These are phyloP conservation scores for Taiwanofungus camphoratus DNA, from an alignment of 1,284 basidiomycete genomes.

Conservation along the genomic window DNA sequence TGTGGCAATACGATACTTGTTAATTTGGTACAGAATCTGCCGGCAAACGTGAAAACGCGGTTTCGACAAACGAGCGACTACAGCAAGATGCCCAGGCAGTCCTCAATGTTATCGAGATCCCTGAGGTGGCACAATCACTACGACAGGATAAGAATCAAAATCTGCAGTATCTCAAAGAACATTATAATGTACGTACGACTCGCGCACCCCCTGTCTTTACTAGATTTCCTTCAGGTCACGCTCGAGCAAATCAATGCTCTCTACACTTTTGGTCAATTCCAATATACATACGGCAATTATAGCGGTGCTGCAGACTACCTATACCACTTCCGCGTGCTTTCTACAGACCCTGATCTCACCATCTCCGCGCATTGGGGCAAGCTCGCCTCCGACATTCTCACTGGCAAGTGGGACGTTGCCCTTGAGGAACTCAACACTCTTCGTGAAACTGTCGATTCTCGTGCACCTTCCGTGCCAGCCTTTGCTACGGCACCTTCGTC, in stretches of 20 bases:
- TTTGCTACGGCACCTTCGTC: slow-evolving; percentile 33
- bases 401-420: slow-evolving; percentile 92
- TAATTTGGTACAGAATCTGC: slow-evolving; percentile 61
- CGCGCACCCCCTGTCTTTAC: slow-evolving; percentile 1
- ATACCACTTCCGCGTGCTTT: slow-evolving; percentile 97
- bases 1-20: background rate
- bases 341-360: slow-evolving; percentile 87
- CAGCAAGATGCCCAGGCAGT: slow-evolving; percentile 90
- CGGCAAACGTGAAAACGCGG: slow-evolving; percentile 73
- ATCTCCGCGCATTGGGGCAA: slow-evolving; percentile 98
- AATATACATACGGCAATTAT: slow-evolving; percentile 97
- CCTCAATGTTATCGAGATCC: slow-evolving; percentile 94
- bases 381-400: slow-evolving; percentile 92
- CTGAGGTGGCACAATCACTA: slow-evolving; percentile 86
- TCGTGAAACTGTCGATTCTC: slow-evolving; percentile 86
- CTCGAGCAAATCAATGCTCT: slow-evolving; percentile 93
- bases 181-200: slow-evolving; percentile 69
- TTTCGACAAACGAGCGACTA: slow-evolving; percentile 79
- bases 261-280: slow-evolving; percentile 98
- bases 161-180: slow-evolving; percentile 88
- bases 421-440: slow-evolving; percentile 92
- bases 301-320: slow-evolving; percentile 94
- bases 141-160: slow-evolving; percentile 98
- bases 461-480: slow-evolving; percentile 44
- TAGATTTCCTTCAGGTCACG: slow-evolving; percentile 57